Percentiles rank a stretch among this genome's conserved stretches.
Evolutionary conservation across 2,329 filamentous ascomycete species (phyloP).

Genomic region (Diaporthe vaccinii): DNA sequence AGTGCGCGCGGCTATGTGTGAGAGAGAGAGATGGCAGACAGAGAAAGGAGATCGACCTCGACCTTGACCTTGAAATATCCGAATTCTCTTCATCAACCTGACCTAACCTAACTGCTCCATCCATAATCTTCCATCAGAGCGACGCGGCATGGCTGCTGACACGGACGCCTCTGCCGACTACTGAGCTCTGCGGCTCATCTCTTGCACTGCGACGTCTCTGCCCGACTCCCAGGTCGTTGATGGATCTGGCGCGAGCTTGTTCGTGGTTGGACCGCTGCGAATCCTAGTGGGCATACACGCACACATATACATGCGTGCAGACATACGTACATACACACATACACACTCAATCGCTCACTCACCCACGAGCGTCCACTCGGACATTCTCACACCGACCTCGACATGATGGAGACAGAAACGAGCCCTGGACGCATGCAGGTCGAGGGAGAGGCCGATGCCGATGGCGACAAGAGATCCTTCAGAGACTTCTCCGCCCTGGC

Average conservation of each 20-base stretch:
- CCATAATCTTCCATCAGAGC: not conserved
- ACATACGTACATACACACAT: not conserved
- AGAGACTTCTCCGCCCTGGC: not conserved
- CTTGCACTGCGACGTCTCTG: constrained; percentile 3
- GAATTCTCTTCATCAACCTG: not conserved
- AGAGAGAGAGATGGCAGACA: not conserved
- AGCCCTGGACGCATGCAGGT: constrained; percentile 21
- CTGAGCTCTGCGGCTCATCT: constrained; percentile 13
- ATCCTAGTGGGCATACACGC: constrained; percentile 3
- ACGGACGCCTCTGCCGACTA: not conserved
- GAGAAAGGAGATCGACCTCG: constrained; percentile 18
- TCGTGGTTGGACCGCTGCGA: constrained; percentile 12
- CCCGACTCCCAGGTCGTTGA: not conserved
- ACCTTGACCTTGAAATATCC: constrained; percentile 11
- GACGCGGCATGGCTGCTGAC: constrained; percentile 9
- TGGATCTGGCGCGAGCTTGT: constrained; percentile 22
- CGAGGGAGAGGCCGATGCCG: not conserved
- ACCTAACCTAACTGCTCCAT: not conserved
- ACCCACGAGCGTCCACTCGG: not conserved
- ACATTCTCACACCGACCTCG: not conserved
- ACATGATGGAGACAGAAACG: constrained; percentile 18
- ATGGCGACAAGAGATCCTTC: constrained; percentile 16
- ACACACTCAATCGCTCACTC: not conserved
- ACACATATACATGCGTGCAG: not conserved
- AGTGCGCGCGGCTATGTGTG: not conserved